Conservation (phyloP, 257 asterid genomes). For the Nicotiana knightiana region DNA sequence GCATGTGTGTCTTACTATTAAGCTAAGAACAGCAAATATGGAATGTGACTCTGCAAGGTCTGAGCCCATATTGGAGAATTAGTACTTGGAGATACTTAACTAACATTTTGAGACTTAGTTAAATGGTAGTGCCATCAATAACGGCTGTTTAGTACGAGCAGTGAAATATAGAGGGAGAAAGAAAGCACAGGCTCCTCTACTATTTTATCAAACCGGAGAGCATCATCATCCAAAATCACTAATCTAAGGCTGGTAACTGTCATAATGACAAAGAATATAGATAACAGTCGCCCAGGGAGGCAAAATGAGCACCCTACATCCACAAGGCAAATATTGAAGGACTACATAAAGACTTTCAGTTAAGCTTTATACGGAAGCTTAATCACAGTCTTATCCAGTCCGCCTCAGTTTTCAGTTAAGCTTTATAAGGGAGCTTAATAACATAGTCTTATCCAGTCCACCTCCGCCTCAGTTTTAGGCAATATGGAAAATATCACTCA, state of each 20-base stretch:
- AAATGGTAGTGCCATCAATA: neutral
- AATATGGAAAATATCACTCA: neutral
- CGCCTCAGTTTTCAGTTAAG: neutral
- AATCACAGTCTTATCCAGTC: no score
- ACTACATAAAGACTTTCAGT: neutral
- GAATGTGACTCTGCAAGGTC: neutral
- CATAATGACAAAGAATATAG: neutral
- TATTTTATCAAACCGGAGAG: neutral
- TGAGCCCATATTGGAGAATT: neutral
- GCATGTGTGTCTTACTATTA: neutral
- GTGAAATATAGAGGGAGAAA: neutral
- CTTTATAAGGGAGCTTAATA: neutral
- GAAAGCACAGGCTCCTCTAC: neutral
- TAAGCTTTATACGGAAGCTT: no score
- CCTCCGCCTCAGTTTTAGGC: neutral
- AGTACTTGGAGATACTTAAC: neutral
- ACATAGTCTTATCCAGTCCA: neutral
- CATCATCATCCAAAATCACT: neutral
- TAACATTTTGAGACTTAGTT: neutral
- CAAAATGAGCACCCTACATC: neutral
- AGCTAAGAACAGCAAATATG: neutral
- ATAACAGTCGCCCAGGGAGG: neutral
- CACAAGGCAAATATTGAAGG: neutral
- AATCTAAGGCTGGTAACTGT: neutral
- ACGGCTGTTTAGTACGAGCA: neutral